These are phyloP conservation scores for Leccinum pachyderme DNA, from an alignment of 1,284 basidiomycete genomes.

Conservation along the genomic window DNA sequence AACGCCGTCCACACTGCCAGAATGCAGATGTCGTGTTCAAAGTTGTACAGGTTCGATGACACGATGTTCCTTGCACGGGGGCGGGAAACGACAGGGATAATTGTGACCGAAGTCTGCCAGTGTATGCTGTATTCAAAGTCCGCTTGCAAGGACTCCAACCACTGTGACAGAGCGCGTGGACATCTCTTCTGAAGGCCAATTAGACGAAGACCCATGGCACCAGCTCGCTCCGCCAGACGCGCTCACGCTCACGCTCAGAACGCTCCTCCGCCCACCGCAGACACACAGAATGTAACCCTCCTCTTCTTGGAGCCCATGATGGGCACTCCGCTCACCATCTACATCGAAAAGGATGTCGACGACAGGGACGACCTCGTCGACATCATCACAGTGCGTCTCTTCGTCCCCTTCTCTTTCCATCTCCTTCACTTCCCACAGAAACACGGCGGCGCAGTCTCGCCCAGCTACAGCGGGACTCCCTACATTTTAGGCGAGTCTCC, in stretches of 20 bases:
- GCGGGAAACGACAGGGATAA: too few species aligned
- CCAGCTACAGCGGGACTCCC: slow-evolving; percentile 69
- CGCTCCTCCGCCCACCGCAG: slow-evolving; percentile 21
- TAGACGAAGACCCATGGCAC: slow-evolving; percentile 73
- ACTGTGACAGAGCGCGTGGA: slow-evolving; percentile 22
- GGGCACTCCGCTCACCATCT: slow-evolving; percentile 69
- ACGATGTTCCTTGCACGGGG: too few species aligned
- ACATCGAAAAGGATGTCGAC: slow-evolving; percentile 75
- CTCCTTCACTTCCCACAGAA: slow-evolving; percentile 42
- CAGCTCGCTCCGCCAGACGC: slow-evolving; percentile 56
- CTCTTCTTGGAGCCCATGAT: slow-evolving; percentile 79
- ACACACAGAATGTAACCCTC: slow-evolving; percentile 30
- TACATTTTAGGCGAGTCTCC: slow-evolving; percentile 69
- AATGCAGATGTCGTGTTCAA: not conserved
- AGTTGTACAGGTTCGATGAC: too few species aligned
- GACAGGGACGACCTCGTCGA: slow-evolving; percentile 62
- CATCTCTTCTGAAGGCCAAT: slow-evolving; percentile 28
- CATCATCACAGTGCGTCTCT: slow-evolving; percentile 45
- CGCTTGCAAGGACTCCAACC: slow-evolving; percentile 40
- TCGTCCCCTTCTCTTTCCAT: not conserved
- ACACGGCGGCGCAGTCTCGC: slow-evolving; percentile 69
- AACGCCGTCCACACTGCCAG: not conserved
- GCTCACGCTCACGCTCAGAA: slow-evolving; percentile 34
- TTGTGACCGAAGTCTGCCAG: too few species aligned
- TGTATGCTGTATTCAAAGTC: slow-evolving; percentile 17